These are phyloP conservation scores for Debaryomyces udenii DNA, from an alignment of 1,139 yeast genomes.

Conservation along the genomic window DNA sequence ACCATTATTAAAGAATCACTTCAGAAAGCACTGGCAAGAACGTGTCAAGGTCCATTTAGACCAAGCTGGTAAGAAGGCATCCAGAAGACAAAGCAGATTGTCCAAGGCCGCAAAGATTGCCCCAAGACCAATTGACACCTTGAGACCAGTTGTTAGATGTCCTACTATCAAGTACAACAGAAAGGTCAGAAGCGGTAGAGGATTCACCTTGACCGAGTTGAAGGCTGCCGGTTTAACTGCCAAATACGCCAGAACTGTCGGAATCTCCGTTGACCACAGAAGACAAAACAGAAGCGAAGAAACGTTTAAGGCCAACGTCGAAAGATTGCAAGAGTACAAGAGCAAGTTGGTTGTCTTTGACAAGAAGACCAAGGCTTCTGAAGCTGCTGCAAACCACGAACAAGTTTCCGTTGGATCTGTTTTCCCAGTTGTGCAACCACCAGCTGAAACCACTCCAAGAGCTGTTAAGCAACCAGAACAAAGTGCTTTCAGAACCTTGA, in stretches of 20 bases:
- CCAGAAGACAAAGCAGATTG: slow-evolving; percentile 95
- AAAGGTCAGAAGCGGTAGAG: slow-evolving; percentile 99
- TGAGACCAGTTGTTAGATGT: slow-evolving; percentile 98
- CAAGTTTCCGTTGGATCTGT: slow-evolving; percentile 80
- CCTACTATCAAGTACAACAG: slow-evolving; percentile 99
- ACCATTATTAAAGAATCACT: slow-evolving; percentile 96
- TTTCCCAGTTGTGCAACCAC: slow-evolving; percentile 90
- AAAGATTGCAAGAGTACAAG: slow-evolving; percentile 95
- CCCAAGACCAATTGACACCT: slow-evolving; percentile 95
- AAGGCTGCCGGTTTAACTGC: slow-evolving; percentile 97
- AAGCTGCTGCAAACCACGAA: slow-evolving; percentile 60
- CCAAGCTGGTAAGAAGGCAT: slow-evolving; percentile 99
- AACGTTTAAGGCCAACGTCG: slow-evolving; percentile 92
- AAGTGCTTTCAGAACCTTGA: slow-evolving; percentile 94
- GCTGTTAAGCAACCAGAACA: slow-evolving; percentile 85
- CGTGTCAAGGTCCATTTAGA: slow-evolving; percentile 99
- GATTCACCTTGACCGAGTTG: slow-evolving; percentile 97
- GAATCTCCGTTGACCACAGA: slow-evolving; percentile 99
- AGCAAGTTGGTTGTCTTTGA: slow-evolving; percentile 95
- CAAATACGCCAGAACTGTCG: slow-evolving; percentile 97
- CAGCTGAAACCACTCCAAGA: slow-evolving; percentile 77
- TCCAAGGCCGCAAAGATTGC: slow-evolving; percentile 93
- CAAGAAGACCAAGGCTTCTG: slow-evolving; percentile 79
- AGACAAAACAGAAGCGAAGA: slow-evolving; percentile 98
- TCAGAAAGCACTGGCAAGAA: slow-evolving; percentile 99